These are phyloP conservation scores for Orbilia brochopaga DNA, from an alignment of 2,329 filamentous ascomycete species.

Conservation along the genomic window DNA sequence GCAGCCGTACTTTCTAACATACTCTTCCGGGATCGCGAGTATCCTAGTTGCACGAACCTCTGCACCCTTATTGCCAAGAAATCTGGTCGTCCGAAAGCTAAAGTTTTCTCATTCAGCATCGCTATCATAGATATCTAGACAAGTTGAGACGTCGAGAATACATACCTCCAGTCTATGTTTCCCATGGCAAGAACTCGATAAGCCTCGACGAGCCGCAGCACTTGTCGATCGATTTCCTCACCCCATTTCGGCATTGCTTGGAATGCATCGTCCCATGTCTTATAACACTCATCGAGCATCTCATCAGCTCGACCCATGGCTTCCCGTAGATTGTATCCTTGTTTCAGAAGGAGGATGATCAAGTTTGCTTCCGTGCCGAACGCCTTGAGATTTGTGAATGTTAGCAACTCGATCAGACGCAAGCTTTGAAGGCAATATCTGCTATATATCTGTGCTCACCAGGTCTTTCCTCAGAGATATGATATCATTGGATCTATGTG, in stretches of 20 bases:
- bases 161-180: constrained; percentile 55
- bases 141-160: background rate
- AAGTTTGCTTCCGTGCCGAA: constrained; percentile 53
- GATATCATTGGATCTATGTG: constrained; percentile 51
- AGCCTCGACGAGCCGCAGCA: constrained; percentile 52
- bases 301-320: constrained; percentile 52
- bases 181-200: constrained; percentile 53
- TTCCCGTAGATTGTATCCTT: constrained; percentile 52
- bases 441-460: constrained; percentile 37
- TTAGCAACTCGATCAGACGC: background rate
- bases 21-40: background rate
- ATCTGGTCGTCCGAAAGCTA: background rate
- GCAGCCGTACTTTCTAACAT: background rate
- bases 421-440: background rate
- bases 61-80: background rate
- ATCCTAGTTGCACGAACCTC: background rate
- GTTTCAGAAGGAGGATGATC: constrained; percentile 50
- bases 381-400: background rate
- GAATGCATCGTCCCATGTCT: constrained; percentile 53
- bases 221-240: constrained; percentile 52
- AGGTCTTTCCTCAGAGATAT: constrained; percentile 53
- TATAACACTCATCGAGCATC: constrained; percentile 54
- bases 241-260: constrained; percentile 54
- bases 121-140: background rate
- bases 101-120: background rate